phyloP scores from a whole-genome alignment of 2,329 filamentous ascomycete species.

The Hypoxylon sp. region DNA sequence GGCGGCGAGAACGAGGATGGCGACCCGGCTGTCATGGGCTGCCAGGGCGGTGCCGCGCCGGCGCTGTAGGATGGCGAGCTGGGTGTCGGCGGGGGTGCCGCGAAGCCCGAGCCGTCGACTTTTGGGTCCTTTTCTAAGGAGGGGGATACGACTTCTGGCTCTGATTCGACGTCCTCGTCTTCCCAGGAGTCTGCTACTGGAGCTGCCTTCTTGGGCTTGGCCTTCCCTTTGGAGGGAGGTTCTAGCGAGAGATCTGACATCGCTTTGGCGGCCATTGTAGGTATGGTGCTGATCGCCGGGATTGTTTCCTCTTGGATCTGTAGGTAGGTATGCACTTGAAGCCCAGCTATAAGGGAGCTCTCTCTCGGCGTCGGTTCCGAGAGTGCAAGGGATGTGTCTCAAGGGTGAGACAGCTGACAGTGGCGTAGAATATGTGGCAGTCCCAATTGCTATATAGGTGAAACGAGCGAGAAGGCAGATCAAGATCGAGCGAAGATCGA shows the following conservation, averaged over 20 bases:
- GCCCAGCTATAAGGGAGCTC: background rate
- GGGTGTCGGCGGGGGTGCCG: slow-evolving; percentile 77
- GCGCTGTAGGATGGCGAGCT: slow-evolving; percentile 66
- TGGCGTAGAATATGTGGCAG: background rate
- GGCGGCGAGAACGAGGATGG: slow-evolving; percentile 58
- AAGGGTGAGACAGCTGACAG: background rate
- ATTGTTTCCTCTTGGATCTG: slow-evolving; percentile 2
- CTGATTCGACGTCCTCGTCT: slow-evolving; percentile 71
- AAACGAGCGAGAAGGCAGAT: slow-evolving; percentile 14
- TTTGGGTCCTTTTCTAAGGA: slow-evolving; percentile 40
- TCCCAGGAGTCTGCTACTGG: slow-evolving; percentile 82
- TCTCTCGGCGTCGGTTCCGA: background rate
- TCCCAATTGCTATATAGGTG: slow-evolving; percentile 8
- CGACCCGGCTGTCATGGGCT: slow-evolving; percentile 62
- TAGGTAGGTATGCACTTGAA: background rate
- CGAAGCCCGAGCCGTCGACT: slow-evolving; percentile 55
- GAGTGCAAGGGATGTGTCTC: background rate
- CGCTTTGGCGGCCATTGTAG: slow-evolving; percentile 48
- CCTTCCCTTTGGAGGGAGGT: slow-evolving; percentile 45
- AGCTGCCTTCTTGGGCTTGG: slow-evolving; percentile 56
- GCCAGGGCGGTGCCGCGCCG: slow-evolving; percentile 47
- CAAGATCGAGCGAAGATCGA: slow-evolving; percentile 21
- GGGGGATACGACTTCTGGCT: slow-evolving; percentile 41
- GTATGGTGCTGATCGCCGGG: background rate
- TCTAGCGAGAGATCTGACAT: slow-evolving; percentile 55